phyloP scores from a whole-genome alignment of 1,139 yeast genomes.

The Dujonia santamariae region DNA sequence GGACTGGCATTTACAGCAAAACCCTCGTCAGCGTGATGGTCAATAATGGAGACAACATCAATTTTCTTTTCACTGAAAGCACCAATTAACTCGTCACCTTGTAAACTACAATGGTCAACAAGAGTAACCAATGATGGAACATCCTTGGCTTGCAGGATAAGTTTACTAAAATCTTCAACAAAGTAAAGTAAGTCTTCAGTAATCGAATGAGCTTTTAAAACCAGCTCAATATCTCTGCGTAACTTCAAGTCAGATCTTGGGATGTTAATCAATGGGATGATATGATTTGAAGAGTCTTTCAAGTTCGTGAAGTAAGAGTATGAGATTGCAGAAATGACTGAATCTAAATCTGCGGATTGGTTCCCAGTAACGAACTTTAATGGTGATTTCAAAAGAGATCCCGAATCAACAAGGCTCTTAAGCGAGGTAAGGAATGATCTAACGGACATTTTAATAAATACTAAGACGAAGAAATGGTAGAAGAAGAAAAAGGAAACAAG shows the following conservation, averaged over 20 bases:
- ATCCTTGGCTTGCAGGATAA: slow-evolving; percentile 13
- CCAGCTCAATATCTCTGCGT: slow-evolving; percentile 65
- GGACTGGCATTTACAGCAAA: slow-evolving; percentile 50
- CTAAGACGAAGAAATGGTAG: not conserved
- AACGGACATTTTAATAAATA: slow-evolving; percentile 21
- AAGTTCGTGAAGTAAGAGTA: slow-evolving; percentile 57
- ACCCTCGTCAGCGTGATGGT: slow-evolving; percentile 81
- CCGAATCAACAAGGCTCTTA: slow-evolving; percentile 16
- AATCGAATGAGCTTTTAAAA: slow-evolving; percentile 50
- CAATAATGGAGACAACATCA: slow-evolving; percentile 62
- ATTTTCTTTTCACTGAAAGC: slow-evolving; percentile 21
- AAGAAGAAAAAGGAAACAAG: not conserved
- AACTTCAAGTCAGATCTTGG: slow-evolving; percentile 61
- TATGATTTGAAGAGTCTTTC: slow-evolving; percentile 15
- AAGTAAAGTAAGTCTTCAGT: slow-evolving; percentile 53
- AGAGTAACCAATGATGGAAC: slow-evolving; percentile 43
- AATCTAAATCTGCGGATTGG: slow-evolving; percentile 84
- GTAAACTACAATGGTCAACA: slow-evolving; percentile 81
- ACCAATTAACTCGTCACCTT: slow-evolving; percentile 40
- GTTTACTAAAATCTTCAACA: slow-evolving; percentile 54
- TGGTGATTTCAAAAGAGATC: slow-evolving; percentile 13
- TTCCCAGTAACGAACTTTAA: slow-evolving; percentile 71
- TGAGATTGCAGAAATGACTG: slow-evolving; percentile 71
- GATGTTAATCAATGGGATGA: slow-evolving; percentile 73
- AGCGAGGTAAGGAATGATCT: slow-evolving; percentile 20